Evolutionary conservation across 345 rosid genomes (phyloP), one percentile per base, ranked within the genome.

Genomic region (Melastoma malabathricum): DNA sequence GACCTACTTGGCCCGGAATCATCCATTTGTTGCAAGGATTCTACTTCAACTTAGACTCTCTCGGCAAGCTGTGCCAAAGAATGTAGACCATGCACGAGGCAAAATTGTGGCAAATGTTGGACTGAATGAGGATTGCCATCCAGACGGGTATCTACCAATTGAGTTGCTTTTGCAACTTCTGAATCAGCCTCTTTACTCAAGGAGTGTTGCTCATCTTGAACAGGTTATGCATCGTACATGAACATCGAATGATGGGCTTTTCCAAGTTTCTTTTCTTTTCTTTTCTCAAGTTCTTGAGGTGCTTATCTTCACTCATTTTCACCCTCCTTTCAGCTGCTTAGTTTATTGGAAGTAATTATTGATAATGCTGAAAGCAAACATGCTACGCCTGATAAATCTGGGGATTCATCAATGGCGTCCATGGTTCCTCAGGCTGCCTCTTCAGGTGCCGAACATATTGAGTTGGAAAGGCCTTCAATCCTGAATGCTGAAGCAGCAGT

Each of bases 131-230:
- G 51, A 53, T 22, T 69, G 66, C 64, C 56, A 60, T 44, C 66
- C 67, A 61, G 72, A 68, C 5, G 92, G 69, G 62, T 69, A 54
- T 65, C 52, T 75, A 59, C 79, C 94, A 10, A 67, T 90, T 49
- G 81, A 77, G 18, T 61, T 86, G 72, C 98, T 90, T 55, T 69
- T 90, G 66, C 77, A 86, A 71, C 96, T 90, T 72, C 69, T 90
- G 71, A 84, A 77, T 63, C 94, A 86, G 64, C 92, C 98, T 47
- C 84, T 90, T 46, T 90, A 90, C 64, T 56, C 79, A 70, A 84
- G 98, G 77, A 90, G 98, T 55, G 64, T 90, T 55, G 92, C 96
- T 45, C 98, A 86, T 74, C 94, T 90, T 58, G 98, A 90, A 67
- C 98, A 83, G 98, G 98, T 86, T 56, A 55, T 31, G 47, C 55